phyloP scores from a whole-genome alignment of 805 yeast species.

The Metschnikowia gelsemii region DNA sequence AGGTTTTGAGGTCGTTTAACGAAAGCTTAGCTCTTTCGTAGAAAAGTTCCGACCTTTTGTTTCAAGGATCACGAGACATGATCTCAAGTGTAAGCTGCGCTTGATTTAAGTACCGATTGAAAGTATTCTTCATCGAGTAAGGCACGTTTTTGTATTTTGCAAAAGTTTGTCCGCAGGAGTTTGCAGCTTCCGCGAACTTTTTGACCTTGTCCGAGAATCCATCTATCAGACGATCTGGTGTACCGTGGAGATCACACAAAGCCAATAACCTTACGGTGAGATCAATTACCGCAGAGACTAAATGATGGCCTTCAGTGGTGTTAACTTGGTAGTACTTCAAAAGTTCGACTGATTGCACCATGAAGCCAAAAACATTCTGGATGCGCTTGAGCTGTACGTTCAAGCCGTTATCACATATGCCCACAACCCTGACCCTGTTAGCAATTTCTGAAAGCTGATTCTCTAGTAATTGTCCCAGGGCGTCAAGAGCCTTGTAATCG shows the following conservation, averaged over 20 bases:
- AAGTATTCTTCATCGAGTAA: too few species aligned
- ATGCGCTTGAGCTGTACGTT: not conserved
- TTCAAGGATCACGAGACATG: too few species aligned
- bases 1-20: too few species aligned
- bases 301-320: not conserved
- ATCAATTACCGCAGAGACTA: conserved; percentile 4
- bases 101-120: too few species aligned
- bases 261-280: conserved; percentile 4
- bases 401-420: not conserved
- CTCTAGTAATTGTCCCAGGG: not conserved
- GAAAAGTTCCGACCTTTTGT: too few species aligned
- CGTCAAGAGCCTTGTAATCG: conserved; percentile 1
- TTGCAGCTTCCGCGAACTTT: too few species aligned
- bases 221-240: conserved; percentile 2
- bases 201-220: not conserved
- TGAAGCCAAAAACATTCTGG: not conserved
- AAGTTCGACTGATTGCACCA: conserved; percentile 7
- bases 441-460: not conserved
- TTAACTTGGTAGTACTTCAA: conserved; percentile 3
- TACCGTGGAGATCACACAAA: not conserved
- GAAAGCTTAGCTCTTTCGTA: too few species aligned
- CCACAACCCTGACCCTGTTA: not conserved
- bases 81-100: too few species aligned
- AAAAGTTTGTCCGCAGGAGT: too few species aligned
- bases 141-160: too few species aligned